Base-by-base conservation (phyloP, 305 asterid genomes). In the Nicotiana rustica region DNA sequence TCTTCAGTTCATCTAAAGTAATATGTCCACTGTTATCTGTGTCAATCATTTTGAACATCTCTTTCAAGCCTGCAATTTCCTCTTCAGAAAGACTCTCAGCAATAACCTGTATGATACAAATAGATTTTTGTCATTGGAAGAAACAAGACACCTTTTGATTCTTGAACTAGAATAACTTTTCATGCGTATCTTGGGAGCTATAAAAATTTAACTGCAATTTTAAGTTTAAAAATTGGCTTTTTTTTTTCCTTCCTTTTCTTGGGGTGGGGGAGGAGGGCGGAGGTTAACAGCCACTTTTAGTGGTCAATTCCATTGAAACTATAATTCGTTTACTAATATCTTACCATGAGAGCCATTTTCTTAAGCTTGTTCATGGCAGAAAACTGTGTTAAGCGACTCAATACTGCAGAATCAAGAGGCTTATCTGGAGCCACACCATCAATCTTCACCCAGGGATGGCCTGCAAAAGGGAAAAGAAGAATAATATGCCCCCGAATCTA, bases 311-410 rank as follows among this genome's bases (percentile, higher is more conserved):
- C 65, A 66, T 64, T 15, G 62, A 66, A 35, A 35, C 13, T 18
- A 17, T 31, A 41, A 29, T 38, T 67, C 47, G 78, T 67, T 80
- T 66, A 25, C 83, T 25, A 49, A n/a, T 19, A 60, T 13, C 90
- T 44, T 89, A 92, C 97, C 91, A 92, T 88, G 81, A 92, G 90
- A 83, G 93, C 97, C 92, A 92, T 90, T 89, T 91, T 92, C 93
- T 92, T 92, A 78, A 92, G 91, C 87, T 90, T 92, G 82, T 91
- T 89, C 94, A 90, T 90, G 38, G 91, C 97, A 25, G 93, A 90
- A 84, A 92, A 92, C 77, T 89, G 94, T 31, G 89, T 91, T 89
- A 92, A 88, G 29, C 95, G 92, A 85, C 84, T 87, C 62, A 91
- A 88, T 61, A 91, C 93, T 65, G 95, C 97, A 82, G 93, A 87